phyloP scores from a whole-genome alignment of 306 rosid genomes.

The Castanea crenata region DNA sequence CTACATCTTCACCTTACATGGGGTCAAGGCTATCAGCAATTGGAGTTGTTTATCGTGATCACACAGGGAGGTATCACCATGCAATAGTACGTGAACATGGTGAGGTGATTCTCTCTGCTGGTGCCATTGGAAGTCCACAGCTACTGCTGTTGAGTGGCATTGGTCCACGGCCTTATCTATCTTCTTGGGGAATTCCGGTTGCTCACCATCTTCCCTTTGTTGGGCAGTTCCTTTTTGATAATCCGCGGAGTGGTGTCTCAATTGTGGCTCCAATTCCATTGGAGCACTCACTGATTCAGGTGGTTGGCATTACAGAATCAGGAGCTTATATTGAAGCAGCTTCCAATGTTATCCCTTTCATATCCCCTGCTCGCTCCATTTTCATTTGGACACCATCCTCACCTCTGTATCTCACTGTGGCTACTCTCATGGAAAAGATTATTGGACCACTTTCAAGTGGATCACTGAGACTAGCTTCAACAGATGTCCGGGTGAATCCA shows the following conservation, averaged over 20 bases:
- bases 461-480: conserved; percentile 56
- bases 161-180: conserved; percentile 70
- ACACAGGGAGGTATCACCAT: conserved; percentile 48
- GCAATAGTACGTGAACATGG: conserved; percentile 60
- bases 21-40: conserved; percentile 28
- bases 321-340: conserved; percentile 88
- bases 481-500: conserved; percentile 57
- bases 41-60: conserved; percentile 68
- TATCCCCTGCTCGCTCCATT: conserved; percentile 34
- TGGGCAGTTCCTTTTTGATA: conserved; percentile 74
- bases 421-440: conserved; percentile 74
- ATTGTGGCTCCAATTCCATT: conserved; percentile 65
- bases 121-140: conserved; percentile 93
- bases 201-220: conserved; percentile 68
- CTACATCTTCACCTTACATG: conserved; percentile 23
- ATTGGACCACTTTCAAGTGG: conserved; percentile 66
- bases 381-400: conserved; percentile 52
- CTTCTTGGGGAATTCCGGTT: conserved; percentile 80
- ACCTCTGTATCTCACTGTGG: conserved; percentile 65
- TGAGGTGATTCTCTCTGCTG: conserved; percentile 71
- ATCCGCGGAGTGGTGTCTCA: conserved; percentile 80
- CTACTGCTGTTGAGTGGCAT: conserved; percentile 78
- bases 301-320: conserved; percentile 73
- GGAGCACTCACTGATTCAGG: conserved; percentile 84
- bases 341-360: conserved; percentile 65